Conservation (phyloP, 192 early-diverging fungal species). For the Spizellomyces sp. region DNA sequence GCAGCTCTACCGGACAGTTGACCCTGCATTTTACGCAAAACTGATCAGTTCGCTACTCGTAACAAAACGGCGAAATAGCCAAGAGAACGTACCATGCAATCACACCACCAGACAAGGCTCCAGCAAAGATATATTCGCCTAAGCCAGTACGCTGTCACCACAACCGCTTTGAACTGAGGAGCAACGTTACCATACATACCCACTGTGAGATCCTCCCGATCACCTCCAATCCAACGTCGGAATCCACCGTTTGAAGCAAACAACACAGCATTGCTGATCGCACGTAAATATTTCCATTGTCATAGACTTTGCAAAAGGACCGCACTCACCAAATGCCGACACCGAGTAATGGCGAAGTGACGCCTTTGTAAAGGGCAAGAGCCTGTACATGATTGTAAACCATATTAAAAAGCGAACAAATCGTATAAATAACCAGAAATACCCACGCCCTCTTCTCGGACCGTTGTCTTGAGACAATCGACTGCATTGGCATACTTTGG, state of each 20-base stretch:
- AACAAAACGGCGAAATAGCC: neutral
- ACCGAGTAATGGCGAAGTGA: slow-evolving; percentile 68
- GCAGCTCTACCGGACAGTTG: slow-evolving; percentile 68
- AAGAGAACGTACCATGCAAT: slow-evolving; percentile 53
- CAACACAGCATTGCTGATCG: slow-evolving; percentile 66
- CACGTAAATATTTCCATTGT: neutral
- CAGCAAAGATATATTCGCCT: slow-evolving; percentile 55
- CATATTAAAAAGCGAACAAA: neutral
- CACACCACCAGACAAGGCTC: slow-evolving; percentile 64
- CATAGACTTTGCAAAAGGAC: too few species aligned
- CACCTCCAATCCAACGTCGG: slow-evolving; percentile 55
- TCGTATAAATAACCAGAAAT: neutral
- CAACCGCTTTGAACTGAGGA: neutral
- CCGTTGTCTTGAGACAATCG: slow-evolving; percentile 54
- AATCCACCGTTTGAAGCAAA: slow-evolving; percentile 69
- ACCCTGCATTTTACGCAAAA: slow-evolving; percentile 34
- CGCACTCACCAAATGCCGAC: slow-evolving; percentile 66
- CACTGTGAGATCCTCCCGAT: slow-evolving; percentile 48
- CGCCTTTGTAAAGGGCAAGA: slow-evolving; percentile 70
- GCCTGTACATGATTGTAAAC: slow-evolving; percentile 36
- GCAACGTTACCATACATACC: slow-evolving; percentile 28
- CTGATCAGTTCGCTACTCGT: neutral
- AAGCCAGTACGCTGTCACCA: neutral
- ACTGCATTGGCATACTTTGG: slow-evolving; percentile 61
- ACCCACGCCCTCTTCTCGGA: slow-evolving; percentile 59